Conservation (phyloP, 2,329 filamentous ascomycete genomes). For the Fusarium fracticaudum region DNA sequence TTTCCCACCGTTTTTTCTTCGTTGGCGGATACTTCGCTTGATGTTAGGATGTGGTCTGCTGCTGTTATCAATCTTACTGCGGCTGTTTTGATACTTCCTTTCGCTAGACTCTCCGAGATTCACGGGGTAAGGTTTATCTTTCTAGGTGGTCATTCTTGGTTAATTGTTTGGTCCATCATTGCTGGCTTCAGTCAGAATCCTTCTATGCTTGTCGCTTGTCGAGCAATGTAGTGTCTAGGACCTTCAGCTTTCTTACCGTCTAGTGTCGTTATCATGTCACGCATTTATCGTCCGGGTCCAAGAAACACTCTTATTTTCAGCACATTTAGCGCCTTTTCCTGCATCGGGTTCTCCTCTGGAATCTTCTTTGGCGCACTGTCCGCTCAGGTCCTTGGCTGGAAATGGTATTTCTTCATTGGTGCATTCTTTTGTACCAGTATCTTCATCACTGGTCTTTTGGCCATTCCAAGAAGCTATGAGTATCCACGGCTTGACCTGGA, state of each 20-base stretch:
- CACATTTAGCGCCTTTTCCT: conserved; percentile 67
- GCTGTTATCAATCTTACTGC: conserved; percentile 69
- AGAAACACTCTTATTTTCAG: conserved; percentile 75
- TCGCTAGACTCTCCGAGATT: conserved; percentile 69
- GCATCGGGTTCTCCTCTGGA: conserved; percentile 69
- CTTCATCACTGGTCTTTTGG: conserved; percentile 53
- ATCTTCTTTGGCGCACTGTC: conserved; percentile 74
- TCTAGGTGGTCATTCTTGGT: conserved; percentile 69
- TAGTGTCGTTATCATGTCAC: conserved; percentile 76
- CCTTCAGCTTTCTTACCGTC: conserved; percentile 75
- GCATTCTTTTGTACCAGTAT: conserved; percentile 55
- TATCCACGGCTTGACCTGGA: conserved; percentile 37
- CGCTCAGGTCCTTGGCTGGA: conserved; percentile 69
- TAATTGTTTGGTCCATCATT: conserved; percentile 73
- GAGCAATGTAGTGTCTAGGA: conserved; percentile 78
- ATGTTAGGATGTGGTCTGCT: conserved; percentile 70
- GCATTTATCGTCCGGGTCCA: conserved; percentile 74
- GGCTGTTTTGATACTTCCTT: conserved; percentile 68
- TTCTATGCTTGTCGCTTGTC: conserved; percentile 75
- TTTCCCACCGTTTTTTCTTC: conserved; percentile 79
- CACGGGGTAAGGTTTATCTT: conserved; percentile 71
- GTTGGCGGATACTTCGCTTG: conserved; percentile 65
- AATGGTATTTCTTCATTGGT: conserved; percentile 78
- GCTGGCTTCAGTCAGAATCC: conserved; percentile 74
- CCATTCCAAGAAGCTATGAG: conserved; percentile 50